A percentile compares a stretch with the other conserved stretches of the same genome.
phyloP scores from a whole-genome alignment of 192 early-diverging fungal species.

The Kickxella alabastrina region DNA sequence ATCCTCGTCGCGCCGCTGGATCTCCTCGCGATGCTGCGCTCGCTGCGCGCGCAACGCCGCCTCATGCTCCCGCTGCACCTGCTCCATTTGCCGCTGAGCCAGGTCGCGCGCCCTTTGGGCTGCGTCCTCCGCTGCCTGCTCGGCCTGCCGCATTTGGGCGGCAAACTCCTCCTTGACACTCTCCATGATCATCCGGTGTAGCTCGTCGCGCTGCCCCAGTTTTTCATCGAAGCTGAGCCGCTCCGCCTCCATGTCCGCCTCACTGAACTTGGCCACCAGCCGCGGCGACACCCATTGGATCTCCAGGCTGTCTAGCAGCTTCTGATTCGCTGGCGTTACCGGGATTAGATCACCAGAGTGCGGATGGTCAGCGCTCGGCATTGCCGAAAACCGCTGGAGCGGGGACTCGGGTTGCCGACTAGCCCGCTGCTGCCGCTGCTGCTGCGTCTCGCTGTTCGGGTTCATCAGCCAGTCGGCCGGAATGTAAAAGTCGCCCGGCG shows the following conservation, averaged over 20 bases:
- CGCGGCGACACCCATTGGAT: constrained; percentile 49
- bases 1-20: constrained; percentile 31
- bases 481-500: constrained; percentile 27
- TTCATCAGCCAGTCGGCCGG: constrained; percentile 51
- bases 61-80: constrained; percentile 29
- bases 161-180: constrained; percentile 41
- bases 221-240: constrained; percentile 26
- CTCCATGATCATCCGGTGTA: constrained; percentile 40
- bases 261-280: constrained; percentile 48
- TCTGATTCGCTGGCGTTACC: constrained; percentile 45
- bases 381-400: constrained; percentile 4
- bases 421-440: no score
- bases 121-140: constrained; percentile 28
- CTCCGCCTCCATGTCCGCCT: constrained; percentile 30
- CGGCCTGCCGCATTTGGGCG: constrained; percentile 33
- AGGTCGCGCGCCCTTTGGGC: constrained; percentile 30
- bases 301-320: constrained; percentile 44
- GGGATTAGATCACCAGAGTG: constrained; percentile 21
- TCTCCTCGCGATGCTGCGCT: constrained; percentile 16
- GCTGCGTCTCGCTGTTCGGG: constrained; percentile 6
- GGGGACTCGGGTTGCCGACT: constrained; percentile 6
- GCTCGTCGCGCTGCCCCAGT: constrained; percentile 32
- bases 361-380: background rate
- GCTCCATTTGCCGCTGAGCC: constrained; percentile 25
- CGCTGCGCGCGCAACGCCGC: constrained; percentile 20